These are phyloP conservation scores for Thymus mandschuricus DNA, from an alignment of 257 asterid genomes.

Conservation along the genomic window DNA sequence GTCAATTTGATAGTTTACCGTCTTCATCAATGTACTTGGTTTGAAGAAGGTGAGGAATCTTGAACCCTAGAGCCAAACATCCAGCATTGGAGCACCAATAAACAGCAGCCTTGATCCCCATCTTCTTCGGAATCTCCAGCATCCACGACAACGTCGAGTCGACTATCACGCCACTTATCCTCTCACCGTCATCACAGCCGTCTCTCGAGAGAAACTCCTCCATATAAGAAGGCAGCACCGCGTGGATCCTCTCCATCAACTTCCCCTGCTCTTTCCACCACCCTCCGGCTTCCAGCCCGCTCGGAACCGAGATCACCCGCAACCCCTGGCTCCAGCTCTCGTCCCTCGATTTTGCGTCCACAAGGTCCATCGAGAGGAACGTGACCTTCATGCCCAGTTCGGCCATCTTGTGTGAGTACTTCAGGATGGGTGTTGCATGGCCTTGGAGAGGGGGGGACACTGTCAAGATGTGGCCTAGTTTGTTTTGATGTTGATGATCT, in stretches of 20 bases:
- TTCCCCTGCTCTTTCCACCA: constrained; percentile 39
- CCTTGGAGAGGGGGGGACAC: constrained; percentile 57
- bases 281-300: constrained; percentile 39
- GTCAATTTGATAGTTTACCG: constrained; percentile 30
- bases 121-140: constrained; percentile 46
- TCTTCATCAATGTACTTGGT: constrained; percentile 38
- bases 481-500: neutral
- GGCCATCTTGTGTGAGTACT: constrained; percentile 46
- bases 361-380: constrained; percentile 43
- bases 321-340: constrained; percentile 26
- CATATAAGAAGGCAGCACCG: constrained; percentile 43
- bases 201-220: constrained; percentile 32
- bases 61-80: constrained; percentile 49
- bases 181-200: neutral
- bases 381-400: constrained; percentile 45
- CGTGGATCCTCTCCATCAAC: constrained; percentile 34
- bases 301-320: constrained; percentile 42
- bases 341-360: neutral
- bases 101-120: constrained; percentile 46
- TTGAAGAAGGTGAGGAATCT: constrained; percentile 41
- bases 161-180: constrained; percentile 45
- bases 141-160: constrained; percentile 46
- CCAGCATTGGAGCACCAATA: constrained; percentile 62
- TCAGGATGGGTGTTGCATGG: constrained; percentile 55
- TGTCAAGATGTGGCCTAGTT: constrained; percentile 47